Percentiles rank a stretch among this genome's conserved stretches.
These are phyloP conservation scores for Thyridium curvatum DNA, from an alignment of 2,329 filamentous ascomycete genomes.

Conservation along the genomic window DNA sequence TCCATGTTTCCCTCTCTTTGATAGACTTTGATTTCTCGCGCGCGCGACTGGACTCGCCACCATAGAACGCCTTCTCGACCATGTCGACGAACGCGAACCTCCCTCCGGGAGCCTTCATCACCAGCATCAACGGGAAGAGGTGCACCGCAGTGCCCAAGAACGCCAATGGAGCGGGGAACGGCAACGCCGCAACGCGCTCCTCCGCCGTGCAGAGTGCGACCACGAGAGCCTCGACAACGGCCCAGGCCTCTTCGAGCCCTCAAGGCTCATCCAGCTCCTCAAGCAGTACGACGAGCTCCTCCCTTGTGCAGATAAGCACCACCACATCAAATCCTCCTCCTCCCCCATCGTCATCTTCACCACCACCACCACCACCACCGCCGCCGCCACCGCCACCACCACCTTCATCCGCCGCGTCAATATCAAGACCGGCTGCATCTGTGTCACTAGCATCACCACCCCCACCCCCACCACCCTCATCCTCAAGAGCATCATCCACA, in stretches of 20 bases:
- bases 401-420: not conserved
- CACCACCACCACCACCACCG: constrained; percentile 5
- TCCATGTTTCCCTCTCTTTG: constrained; percentile 19
- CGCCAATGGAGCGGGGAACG: constrained; percentile 8
- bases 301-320: constrained; percentile 14
- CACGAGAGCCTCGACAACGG: constrained; percentile 7
- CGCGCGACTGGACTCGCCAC: constrained; percentile 39
- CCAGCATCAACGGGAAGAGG: constrained; percentile 40
- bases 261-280: constrained; percentile 8
- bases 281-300: constrained; percentile 28
- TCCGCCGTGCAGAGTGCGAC: no score
- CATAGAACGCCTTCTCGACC: constrained; percentile 10
- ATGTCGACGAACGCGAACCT: constrained; percentile 38
- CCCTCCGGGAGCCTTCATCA: constrained; percentile 40
- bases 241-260: constrained; percentile 12
- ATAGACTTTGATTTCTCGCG: constrained; percentile 19
- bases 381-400: not conserved
- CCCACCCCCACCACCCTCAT: no score
- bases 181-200: constrained; percentile 1
- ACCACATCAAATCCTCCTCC: constrained; percentile 7
- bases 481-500: not conserved
- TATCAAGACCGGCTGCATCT: not conserved
- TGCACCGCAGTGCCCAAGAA: constrained; percentile 47
- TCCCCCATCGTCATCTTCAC: constrained; percentile 7
- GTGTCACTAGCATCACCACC: not conserved